Conservation (phyloP, 2,329 filamentous ascomycete genomes). For the Mycosphaerelloides madeirae region DNA sequence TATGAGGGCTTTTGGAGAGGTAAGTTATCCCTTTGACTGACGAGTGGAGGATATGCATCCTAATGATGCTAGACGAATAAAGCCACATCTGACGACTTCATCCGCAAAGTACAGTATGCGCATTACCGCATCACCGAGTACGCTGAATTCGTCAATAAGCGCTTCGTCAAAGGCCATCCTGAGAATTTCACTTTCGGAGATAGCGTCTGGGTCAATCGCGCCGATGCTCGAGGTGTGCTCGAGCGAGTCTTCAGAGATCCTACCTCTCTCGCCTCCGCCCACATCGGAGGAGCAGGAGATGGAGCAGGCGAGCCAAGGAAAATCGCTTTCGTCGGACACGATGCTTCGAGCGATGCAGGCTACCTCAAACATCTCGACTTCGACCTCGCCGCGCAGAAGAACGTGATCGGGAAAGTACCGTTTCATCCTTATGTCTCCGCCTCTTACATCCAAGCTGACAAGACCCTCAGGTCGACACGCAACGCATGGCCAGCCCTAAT, state of each 20-base stretch:
- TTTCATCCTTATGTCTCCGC: too few relatives aligned
- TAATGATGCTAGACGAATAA: neutral
- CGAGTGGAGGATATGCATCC: neutral
- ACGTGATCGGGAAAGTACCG: too few relatives aligned
- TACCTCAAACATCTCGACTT: slow-evolving; percentile 64
- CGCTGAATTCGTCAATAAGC: slow-evolving; percentile 58
- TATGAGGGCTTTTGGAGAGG: slow-evolving; percentile 44
- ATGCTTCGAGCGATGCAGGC: slow-evolving; percentile 60
- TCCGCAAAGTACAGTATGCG: slow-evolving; percentile 11
- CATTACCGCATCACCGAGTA: slow-evolving; percentile 77
- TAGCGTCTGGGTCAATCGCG: slow-evolving; percentile 45
- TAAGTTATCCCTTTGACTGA: slow-evolving; percentile 1
- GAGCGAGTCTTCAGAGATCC: slow-evolving; percentile 53
- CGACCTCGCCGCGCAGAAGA: slow-evolving; percentile 39
- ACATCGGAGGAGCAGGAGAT: slow-evolving; percentile 31
- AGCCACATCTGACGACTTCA: slow-evolving; percentile 2
- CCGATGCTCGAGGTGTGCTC: slow-evolving; percentile 35
- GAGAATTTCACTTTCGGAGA: slow-evolving; percentile 68
- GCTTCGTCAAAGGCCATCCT: slow-evolving; percentile 68
- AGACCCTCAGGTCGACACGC: slow-evolving; percentile 54
- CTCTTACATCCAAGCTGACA: too few relatives aligned
- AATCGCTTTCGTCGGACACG: slow-evolving; percentile 81
- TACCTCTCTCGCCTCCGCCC: neutral
- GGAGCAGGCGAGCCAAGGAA: neutral
- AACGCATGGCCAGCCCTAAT: slow-evolving; percentile 62